These are phyloP conservation scores for Carex littledalei DNA, from an alignment of 176 grass and related monocot genomes.

Conservation along the genomic window DNA sequence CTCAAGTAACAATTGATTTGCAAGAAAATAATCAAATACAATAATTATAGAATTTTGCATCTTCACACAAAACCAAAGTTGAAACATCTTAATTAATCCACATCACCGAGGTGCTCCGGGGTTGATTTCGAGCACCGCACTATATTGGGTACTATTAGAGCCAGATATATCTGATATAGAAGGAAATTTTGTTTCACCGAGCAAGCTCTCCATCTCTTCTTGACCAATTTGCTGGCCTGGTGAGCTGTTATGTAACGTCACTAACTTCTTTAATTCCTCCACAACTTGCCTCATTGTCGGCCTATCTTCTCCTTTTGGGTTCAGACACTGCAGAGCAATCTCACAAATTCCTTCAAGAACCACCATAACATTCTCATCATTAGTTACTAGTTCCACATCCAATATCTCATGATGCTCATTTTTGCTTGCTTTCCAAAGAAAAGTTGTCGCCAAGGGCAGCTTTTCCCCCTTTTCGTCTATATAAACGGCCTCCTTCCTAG, in stretches of 20 bases:
- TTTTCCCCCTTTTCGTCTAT: neutral
- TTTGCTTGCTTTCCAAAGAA: neutral
- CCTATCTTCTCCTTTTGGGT: slow-evolving; percentile 11
- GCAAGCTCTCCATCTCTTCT: neutral
- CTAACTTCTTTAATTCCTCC: neutral
- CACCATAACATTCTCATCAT: neutral
- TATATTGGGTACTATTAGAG: neutral
- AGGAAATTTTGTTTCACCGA: neutral
- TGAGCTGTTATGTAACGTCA: neutral
- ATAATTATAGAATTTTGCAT: neutral
- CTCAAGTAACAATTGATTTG: neutral
- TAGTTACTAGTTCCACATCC: slow-evolving; percentile 22
- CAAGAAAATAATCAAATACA: neutral
- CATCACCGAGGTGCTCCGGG: neutral
- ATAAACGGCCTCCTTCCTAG: neutral
- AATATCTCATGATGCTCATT: slow-evolving; percentile 9
- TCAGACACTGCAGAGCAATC: slow-evolving; percentile 6
- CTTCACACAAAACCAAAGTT: neutral
- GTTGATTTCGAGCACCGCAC: neutral
- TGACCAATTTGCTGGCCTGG: neutral
- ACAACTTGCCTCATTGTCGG: slow-evolving; percentile 19
- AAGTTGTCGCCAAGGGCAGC: neutral
- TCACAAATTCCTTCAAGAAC: neutral
- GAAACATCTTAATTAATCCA: neutral
- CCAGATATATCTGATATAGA: neutral